Conservation (phyloP, 2,329 filamentous ascomycete species). For the Fusarium oligoseptatum region DNA sequence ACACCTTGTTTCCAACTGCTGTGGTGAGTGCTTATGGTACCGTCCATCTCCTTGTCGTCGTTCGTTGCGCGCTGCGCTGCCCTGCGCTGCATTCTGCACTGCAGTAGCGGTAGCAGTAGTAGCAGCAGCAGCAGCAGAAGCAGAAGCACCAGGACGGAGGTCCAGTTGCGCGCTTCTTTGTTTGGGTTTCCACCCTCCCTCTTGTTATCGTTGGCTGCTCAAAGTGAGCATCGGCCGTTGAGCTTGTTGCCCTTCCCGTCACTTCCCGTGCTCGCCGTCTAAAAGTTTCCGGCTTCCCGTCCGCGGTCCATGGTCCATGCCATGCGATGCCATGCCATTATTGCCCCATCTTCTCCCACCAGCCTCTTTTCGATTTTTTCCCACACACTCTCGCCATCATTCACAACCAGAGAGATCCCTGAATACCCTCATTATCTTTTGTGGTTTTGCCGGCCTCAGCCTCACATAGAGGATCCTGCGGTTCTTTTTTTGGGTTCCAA, state of each 20-base stretch:
- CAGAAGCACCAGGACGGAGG: background rate
- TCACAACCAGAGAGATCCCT: constrained; percentile 10
- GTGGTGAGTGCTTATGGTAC: constrained; percentile 22
- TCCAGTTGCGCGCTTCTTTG: constrained; percentile 29
- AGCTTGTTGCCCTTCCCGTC: constrained; percentile 43
- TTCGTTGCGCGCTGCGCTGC: constrained; percentile 22
- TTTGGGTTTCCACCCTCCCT: constrained; percentile 16
- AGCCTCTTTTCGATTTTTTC: constrained; percentile 8
- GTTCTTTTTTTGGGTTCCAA: constrained; percentile 21
- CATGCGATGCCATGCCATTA: constrained; percentile 26
- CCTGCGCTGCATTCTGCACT: constrained; percentile 15
- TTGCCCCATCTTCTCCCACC: constrained; percentile 32
- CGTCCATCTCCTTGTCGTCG: constrained; percentile 22
- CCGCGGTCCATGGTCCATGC: constrained; percentile 25
- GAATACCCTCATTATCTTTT: background rate
- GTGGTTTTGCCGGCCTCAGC: constrained; percentile 17
- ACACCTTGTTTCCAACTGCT: constrained; percentile 15
- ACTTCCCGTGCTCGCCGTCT: constrained; percentile 42
- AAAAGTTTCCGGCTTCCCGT: constrained; percentile 43
- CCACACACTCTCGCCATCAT: background rate
- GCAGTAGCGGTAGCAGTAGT: constrained; percentile 10
- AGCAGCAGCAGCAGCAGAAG: background rate
- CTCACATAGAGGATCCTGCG: constrained; percentile 17
- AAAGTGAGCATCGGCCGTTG: constrained; percentile 35
- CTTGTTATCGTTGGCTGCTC: constrained; percentile 26